phyloP scores from a whole-genome alignment of 208 protist genomes.

The Trypanosoma melophagium region DNA sequence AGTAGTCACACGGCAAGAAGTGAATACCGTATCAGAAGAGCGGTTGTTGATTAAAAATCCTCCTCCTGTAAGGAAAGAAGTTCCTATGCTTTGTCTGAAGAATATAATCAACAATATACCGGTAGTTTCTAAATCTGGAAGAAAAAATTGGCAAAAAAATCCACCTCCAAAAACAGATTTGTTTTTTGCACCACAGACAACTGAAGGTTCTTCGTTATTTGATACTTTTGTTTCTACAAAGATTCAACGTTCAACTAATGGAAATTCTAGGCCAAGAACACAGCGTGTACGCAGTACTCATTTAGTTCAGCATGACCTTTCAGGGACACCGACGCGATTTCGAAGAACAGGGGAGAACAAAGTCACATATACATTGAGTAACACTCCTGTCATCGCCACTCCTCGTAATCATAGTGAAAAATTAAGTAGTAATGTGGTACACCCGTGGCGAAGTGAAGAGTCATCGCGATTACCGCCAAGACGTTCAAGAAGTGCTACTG shows the following conservation, averaged over 20 bases:
- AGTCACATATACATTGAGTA: neutral
- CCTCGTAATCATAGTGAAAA: neutral
- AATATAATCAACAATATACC: neutral
- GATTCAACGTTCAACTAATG: neutral
- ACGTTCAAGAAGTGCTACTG: neutral
- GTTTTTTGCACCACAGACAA: neutral
- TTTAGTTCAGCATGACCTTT: too few species aligned
- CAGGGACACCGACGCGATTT: neutral
- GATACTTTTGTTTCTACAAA: neutral
- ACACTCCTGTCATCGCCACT: too few species aligned
- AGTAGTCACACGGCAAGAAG: neutral
- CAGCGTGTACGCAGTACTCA: too few species aligned
- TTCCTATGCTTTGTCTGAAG: neutral
- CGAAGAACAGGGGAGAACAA: neutral
- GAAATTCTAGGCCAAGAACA: too few species aligned
- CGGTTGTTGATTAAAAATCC: neutral
- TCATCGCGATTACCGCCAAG: neutral
- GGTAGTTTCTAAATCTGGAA: neutral
- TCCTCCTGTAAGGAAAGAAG: neutral
- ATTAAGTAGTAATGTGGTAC: neutral
- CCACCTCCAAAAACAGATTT: neutral
- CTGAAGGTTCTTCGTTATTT: neutral
- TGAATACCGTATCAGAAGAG: neutral
- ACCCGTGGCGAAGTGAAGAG: neutral
- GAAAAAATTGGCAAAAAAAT: neutral